A percentile compares a stretch with the other conserved stretches of the same genome.
Conservation (phyloP, 208 protist species). For the Plasmodiophora brassicae region DNA sequence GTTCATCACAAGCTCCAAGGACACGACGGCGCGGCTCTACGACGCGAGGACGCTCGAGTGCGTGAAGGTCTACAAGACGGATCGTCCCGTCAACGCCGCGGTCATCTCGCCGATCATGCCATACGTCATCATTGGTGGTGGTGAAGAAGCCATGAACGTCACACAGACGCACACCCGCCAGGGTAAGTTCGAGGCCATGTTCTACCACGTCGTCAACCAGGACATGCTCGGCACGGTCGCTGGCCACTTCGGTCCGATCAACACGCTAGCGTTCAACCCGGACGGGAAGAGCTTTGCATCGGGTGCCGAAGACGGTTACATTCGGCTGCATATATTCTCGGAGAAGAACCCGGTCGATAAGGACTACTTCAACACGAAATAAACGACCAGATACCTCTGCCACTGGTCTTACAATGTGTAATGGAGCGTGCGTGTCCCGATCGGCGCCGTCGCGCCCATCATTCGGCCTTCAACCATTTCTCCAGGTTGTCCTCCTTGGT, state of each 20-base stretch:
- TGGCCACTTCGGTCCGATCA: constrained; percentile 98
- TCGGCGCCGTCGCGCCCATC: too few relatives aligned
- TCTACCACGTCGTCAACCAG: constrained; percentile 88
- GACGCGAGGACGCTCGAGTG: constrained; percentile 80
- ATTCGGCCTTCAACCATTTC: constrained; percentile 6
- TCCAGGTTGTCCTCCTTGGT: not conserved
- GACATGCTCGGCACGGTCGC: constrained; percentile 85
- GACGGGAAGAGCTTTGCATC: constrained; percentile 69
- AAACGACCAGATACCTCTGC: not conserved
- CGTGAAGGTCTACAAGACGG: constrained; percentile 88
- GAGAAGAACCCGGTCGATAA: not conserved
- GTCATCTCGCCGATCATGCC: constrained; percentile 76
- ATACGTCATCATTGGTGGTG: constrained; percentile 85
- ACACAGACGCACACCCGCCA: constrained; percentile 58
- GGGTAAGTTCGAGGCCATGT: constrained; percentile 63
- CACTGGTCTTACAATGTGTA: too few relatives aligned
- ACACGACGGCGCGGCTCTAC: constrained; percentile 64
- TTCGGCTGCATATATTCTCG: constrained; percentile 28
- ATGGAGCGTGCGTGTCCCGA: too few relatives aligned
- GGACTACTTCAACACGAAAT: constrained; percentile 21
- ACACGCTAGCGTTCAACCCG: constrained; percentile 85
- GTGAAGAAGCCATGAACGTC: constrained; percentile 88
- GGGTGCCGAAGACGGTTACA: not conserved
- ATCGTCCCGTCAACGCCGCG: constrained; percentile 89
- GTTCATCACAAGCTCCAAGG: constrained; percentile 44